phyloP scores from a whole-genome alignment of 768 basidiomycete genomes.

The Termitomyces sp. region DNA sequence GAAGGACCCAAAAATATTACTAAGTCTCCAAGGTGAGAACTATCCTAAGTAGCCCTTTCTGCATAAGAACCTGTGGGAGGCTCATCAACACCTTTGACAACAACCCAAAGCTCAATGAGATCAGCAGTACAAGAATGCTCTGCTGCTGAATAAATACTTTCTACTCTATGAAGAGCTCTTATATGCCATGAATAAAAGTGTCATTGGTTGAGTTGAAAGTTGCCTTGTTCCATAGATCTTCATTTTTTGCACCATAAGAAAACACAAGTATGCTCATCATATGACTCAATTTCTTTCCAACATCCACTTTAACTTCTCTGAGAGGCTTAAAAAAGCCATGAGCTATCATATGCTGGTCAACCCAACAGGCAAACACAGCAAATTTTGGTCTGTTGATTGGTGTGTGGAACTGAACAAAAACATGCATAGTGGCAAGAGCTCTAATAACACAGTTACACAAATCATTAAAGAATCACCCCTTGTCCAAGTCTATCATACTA shows the following conservation, averaged over 20 bases:
- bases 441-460: constrained; percentile 24
- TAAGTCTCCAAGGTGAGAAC: no score
- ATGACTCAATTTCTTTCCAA: constrained; percentile 8
- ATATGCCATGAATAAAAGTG: constrained; percentile 16
- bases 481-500: constrained; percentile 26
- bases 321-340: constrained; percentile 18
- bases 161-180: constrained; percentile 35
- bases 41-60: no score
- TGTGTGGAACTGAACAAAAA: constrained; percentile 32
- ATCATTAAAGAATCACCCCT: constrained; percentile 29
- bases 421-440: constrained; percentile 25
- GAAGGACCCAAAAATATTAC: no score
- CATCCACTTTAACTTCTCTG: constrained; percentile 10
- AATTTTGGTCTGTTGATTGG: constrained; percentile 33
- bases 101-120: constrained; percentile 16
- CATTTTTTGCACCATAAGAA: constrained; percentile 12
- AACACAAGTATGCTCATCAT: constrained; percentile 14
- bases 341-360: constrained; percentile 28
- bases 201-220: constrained; percentile 8
- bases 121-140: constrained; percentile 25
- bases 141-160: constrained; percentile 25
- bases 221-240: constrained; percentile 9
- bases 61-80: no score
- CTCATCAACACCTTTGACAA: neutral
- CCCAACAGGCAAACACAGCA: constrained; percentile 24